Evolutionary conservation across 2,329 filamentous ascomycete genomes (phyloP).

Genomic region (Fusarium compactum): DNA sequence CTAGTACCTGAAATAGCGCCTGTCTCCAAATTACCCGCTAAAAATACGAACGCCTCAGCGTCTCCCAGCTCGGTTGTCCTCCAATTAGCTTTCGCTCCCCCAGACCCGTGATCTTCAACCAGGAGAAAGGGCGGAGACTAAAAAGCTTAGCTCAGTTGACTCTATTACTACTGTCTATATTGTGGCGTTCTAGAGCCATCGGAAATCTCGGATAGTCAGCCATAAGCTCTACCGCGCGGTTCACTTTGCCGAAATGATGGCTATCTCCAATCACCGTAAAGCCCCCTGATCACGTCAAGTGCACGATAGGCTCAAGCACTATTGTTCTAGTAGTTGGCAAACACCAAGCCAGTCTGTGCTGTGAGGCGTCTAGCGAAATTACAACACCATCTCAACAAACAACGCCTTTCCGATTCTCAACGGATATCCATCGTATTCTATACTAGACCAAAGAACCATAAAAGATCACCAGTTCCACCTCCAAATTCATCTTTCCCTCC

Average conservation of each 20-base stretch:
- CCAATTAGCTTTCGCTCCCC: neutral
- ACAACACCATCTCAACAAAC: neutral
- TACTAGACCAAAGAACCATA: neutral
- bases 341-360: neutral
- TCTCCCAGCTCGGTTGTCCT: neutral
- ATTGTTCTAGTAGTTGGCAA: neutral
- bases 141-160: slow-evolving; percentile 12
- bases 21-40: neutral
- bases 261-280: neutral
- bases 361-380: slow-evolving; percentile 13
- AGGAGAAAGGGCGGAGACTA: neutral
- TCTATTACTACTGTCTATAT: no score
- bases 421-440: neutral
- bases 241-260: neutral
- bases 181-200: neutral
- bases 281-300: slow-evolving; percentile 6
- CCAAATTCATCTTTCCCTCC: fast-evolving
- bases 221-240: neutral
- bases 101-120: slow-evolving; percentile 3
- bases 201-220: neutral
- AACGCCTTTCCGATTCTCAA: neutral
- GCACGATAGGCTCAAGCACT: neutral
- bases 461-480: slow-evolving; percentile 9
- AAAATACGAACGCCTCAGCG: slow-evolving; percentile 3
- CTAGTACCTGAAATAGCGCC: slow-evolving; percentile 4